Evolutionary conservation across 163 green algal species (phyloP), one percentile per base, ranked within the genome.

Genomic region (Scenedesmus sp.): DNA sequence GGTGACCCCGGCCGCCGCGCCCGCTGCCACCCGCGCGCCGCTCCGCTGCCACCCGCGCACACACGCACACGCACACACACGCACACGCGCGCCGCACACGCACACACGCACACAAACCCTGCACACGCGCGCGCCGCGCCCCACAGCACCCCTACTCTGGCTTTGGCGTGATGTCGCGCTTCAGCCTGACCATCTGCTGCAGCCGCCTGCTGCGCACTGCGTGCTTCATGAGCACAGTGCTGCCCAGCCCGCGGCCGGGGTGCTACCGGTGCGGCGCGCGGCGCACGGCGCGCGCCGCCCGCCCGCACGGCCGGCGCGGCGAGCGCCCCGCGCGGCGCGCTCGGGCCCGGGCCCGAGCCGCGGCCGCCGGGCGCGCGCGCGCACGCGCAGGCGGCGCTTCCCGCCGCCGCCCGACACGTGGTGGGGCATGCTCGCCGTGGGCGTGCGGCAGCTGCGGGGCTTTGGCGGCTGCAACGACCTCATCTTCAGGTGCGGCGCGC

Each of bases 401-500:
- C 89, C 89, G 24, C 89, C 90, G 4, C 70, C 79, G 26, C 90
- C 90, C 5, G 36, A 57, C 10, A 80, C 63, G 20, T 79, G 63
- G 48, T 86, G 77, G 78, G 86, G 84, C 9, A 91, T 92, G 65
- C 31, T 91, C 0, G 33, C 26, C n/a, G 66, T 87, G 14, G 88
- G 88, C 17, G 86, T 93, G 58, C 75, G 36, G 20, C 24, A 85
- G 39, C 89, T 91, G 74, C 69, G 85, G 0, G 89, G 91, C 42
- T 89, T 88, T 65, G 87, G 86, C 15, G 91, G 91, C n/a, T 95
- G 91, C 78, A 95, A 95, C 56, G 91, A 95, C 69, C 83, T 95
- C 1, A 85, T 92, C 0, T 88, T 92, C 75, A 88, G 84, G 84
- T 87, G 28, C 0, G 77, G 13, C 14, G 24, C 1, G 26, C 48